phyloP scores from a whole-genome alignment of 2,329 filamentous ascomycete genomes.

The Orbilia brochopaga region DNA sequence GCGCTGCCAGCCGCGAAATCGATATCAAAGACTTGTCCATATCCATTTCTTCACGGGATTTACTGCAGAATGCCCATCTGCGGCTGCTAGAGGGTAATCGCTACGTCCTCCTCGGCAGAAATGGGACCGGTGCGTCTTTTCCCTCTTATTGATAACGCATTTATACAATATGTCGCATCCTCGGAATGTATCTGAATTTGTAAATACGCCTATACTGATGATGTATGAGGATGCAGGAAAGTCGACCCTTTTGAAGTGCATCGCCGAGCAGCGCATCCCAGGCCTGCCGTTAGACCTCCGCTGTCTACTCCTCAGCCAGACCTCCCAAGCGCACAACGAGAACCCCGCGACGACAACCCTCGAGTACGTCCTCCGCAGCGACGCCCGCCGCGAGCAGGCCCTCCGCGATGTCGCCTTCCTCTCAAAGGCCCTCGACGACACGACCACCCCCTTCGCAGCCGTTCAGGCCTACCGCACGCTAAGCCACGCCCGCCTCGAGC shows the following conservation, averaged over 20 bases:
- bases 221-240: slow-evolving; percentile 56
- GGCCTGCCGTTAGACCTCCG: slow-evolving; percentile 72
- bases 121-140: slow-evolving; percentile 78
- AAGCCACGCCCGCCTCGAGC: slow-evolving; percentile 68
- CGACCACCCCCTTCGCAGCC: slow-evolving; percentile 65
- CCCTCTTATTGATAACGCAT: too few species aligned
- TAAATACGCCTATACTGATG: background rate
- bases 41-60: slow-evolving; percentile 65
- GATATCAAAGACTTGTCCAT: slow-evolving; percentile 77
- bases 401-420: slow-evolving; percentile 60
- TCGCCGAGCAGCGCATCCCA: slow-evolving; percentile 78
- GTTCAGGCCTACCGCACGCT: slow-evolving; percentile 68
- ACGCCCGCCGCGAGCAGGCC: slow-evolving; percentile 57
- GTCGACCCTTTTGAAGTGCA: slow-evolving; percentile 70
- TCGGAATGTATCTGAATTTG: too few species aligned
- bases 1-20: slow-evolving; percentile 60
- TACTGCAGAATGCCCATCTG: slow-evolving; percentile 72
- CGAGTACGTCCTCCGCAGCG: slow-evolving; percentile 69
- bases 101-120: slow-evolving; percentile 80
- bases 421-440: slow-evolving; percentile 66
- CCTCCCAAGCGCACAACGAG: slow-evolving; percentile 59
- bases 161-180: too few species aligned
- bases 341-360: slow-evolving; percentile 63
- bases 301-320: slow-evolving; percentile 74
- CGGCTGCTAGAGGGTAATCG: slow-evolving; percentile 73